phyloP scores from a whole-genome alignment of 1,284 basidiomycete genomes.

The Malassezia equina region DNA sequence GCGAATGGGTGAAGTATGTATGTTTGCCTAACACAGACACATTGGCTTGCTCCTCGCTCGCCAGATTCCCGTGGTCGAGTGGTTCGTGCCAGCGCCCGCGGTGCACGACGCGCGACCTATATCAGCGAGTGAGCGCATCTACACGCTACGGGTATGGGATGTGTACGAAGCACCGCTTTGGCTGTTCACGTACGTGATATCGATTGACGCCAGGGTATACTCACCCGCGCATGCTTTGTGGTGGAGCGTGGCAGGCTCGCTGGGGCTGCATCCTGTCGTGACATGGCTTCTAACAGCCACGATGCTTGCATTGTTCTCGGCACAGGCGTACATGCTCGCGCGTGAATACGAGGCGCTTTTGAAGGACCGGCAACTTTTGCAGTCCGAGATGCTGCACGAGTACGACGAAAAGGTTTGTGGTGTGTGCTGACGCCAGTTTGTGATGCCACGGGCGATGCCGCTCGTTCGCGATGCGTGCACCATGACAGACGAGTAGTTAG shows the following conservation, averaged over 20 bases:
- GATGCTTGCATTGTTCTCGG: slow-evolving; percentile 6
- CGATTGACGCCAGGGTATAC: slow-evolving; percentile 3
- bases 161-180: slow-evolving; percentile 7
- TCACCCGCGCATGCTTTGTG: slow-evolving; percentile 17
- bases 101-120: background rate
- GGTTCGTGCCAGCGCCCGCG: slow-evolving; percentile 13
- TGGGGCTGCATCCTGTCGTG: background rate
- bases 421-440: slow-evolving; percentile 4
- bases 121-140: background rate
- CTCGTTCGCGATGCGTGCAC: slow-evolving; percentile 15
- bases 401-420: slow-evolving; percentile 17
- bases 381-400: slow-evolving; percentile 14
- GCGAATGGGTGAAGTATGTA: background rate
- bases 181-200: slow-evolving; percentile 10
- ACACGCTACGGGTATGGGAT: slow-evolving; percentile 17
- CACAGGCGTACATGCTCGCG: slow-evolving; percentile 7
- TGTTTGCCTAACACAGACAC: background rate
- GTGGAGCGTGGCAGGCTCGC: slow-evolving; percentile 12
- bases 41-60: background rate
- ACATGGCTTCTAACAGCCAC: slow-evolving; percentile 7
- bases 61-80: slow-evolving; percentile 13
- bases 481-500: slow-evolving; percentile 10
- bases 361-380: slow-evolving; percentile 9
- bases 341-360: slow-evolving; percentile 6
- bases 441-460: slow-evolving; percentile 17